Conservation (phyloP, 176 grass and related monocot genomes). For the Eragrostis curvula region DNA sequence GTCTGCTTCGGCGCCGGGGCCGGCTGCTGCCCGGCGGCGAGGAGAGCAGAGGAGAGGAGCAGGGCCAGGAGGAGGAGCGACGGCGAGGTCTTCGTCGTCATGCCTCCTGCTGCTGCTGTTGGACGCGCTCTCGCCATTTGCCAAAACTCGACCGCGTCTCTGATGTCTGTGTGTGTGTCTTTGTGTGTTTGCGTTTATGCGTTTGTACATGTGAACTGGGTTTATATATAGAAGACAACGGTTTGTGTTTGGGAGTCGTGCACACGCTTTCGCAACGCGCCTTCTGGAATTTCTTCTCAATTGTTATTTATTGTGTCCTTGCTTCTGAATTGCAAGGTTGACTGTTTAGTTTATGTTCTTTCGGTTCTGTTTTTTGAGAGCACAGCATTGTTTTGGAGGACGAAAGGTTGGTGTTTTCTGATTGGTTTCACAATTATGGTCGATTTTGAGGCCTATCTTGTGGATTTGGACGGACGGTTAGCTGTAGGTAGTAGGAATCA, state of each 20-base stretch:
- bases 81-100: not conserved
- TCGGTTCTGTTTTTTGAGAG: not conserved
- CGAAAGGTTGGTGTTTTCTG: not conserved
- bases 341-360: not conserved
- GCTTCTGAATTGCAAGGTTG: constrained; percentile 17
- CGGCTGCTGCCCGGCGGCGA: constrained; percentile 31
- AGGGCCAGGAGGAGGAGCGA: constrained; percentile 1
- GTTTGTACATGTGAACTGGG: not conserved
- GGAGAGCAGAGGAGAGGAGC: constrained; percentile 36
- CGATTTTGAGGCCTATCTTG: not conserved
- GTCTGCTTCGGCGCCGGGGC: constrained; percentile 33
- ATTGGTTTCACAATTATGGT: constrained; percentile 21
- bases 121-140: constrained; percentile 26
- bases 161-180: not conserved
- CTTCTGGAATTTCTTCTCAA: not conserved
- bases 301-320: not conserved
- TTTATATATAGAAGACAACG: constrained; percentile 32
- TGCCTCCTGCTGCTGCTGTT: not conserved
- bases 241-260: not conserved
- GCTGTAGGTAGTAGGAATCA: constrained; percentile 24
- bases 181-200: not conserved
- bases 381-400: not conserved
- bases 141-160: not conserved
- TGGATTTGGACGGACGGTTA: constrained; percentile 2
- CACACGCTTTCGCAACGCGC: constrained; percentile 47